Evolutionary conservation across 352 stramenopile genomes (phyloP).

Genomic region (Globisporangium perplexum): DNA sequence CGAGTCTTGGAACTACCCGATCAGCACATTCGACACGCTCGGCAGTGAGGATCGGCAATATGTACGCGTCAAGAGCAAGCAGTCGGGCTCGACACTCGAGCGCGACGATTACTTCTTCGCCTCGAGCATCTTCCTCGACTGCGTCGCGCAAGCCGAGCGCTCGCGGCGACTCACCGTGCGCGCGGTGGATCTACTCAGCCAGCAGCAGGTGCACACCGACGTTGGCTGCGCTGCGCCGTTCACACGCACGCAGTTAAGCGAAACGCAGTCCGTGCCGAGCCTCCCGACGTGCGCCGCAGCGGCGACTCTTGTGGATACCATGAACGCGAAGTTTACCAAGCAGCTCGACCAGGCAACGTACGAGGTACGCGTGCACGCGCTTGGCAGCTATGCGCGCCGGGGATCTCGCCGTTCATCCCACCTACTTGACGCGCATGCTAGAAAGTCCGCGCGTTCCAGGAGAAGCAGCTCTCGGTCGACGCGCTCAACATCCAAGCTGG

Average conservation of each 20-base stretch:
- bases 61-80: conserved; percentile 55
- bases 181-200: conserved; percentile 39
- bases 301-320: conserved; percentile 17
- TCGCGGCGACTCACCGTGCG: conserved; percentile 50
- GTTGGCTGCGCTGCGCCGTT: background rate
- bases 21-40: conserved; percentile 57
- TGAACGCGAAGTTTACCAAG: conserved; percentile 38
- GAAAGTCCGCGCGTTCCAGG: conserved; percentile 40
- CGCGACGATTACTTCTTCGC: conserved; percentile 64
- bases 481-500: conserved; percentile 31
- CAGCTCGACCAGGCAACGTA: conserved; percentile 25
- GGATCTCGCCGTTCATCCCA: background rate
- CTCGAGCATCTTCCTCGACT: conserved; percentile 57
- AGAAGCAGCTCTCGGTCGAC: conserved; percentile 28
- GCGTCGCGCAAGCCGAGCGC: conserved; percentile 56
- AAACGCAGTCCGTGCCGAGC: conserved; percentile 11
- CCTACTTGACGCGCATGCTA: conserved; percentile 2
- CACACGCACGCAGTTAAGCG: background rate
- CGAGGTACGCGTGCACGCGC: conserved; percentile 19
- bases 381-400: too few relatives aligned
- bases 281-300: conserved; percentile 18
- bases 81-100: conserved; percentile 40
- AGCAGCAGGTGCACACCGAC: conserved; percentile 4
- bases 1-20: conserved; percentile 58
- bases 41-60: conserved; percentile 61